phyloP scores from a whole-genome alignment of 2,329 filamentous ascomycete species.

The Cladorrhinum sp. region DNA sequence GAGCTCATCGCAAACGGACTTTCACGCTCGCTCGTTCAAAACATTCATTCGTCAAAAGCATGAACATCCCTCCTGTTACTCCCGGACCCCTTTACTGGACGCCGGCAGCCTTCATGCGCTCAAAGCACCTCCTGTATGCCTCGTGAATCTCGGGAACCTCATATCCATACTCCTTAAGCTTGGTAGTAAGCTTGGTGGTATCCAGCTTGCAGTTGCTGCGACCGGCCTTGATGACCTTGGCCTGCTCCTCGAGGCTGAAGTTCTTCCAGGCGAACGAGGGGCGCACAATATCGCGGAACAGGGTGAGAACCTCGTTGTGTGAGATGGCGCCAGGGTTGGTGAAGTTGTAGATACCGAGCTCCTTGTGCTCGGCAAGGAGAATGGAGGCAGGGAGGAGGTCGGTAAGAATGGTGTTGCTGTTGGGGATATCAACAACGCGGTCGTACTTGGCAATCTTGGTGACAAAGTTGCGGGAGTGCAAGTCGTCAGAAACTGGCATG shows the following conservation, averaged over 20 bases:
- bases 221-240: constrained; percentile 64
- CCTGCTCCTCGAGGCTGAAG: constrained; percentile 63
- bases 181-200: constrained; percentile 57
- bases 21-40: not conserved
- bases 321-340: constrained; percentile 68
- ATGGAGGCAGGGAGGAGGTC: constrained; percentile 62
- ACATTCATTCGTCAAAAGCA: not conserved
- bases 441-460: constrained; percentile 67
- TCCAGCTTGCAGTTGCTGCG: constrained; percentile 65
- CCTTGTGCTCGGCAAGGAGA: constrained; percentile 57
- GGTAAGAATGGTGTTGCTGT: constrained; percentile 64
- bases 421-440: constrained; percentile 63
- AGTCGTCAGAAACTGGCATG: constrained; percentile 67
- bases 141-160: constrained; percentile 60
- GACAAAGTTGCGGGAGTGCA: constrained; percentile 65
- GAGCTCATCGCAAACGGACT: not conserved
- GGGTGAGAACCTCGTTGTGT: constrained; percentile 63
- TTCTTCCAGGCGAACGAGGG: constrained; percentile 62
- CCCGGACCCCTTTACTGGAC: constrained; percentile 38
- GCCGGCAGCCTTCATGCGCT: constrained; percentile 58
- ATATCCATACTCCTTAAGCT: constrained; percentile 57
- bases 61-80: not conserved
- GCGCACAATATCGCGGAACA: constrained; percentile 63
- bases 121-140: constrained; percentile 60
- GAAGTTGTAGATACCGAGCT: constrained; percentile 66